Evolutionary conservation across 345 rosid genomes (phyloP).

Genomic region (Salix purpurea): DNA sequence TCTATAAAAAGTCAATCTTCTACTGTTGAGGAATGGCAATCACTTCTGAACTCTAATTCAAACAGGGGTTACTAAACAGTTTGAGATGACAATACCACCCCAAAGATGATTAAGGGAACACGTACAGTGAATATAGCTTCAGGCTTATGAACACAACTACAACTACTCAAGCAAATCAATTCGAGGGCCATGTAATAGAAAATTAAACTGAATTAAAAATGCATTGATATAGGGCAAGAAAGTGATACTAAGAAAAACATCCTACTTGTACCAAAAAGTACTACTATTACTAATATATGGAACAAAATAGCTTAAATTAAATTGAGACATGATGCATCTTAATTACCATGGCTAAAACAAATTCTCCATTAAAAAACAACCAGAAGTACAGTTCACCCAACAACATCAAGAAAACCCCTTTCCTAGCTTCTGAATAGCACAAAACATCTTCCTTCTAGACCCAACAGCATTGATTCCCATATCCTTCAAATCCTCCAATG

Average conservation of each 20-base stretch:
- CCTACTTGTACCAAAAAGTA: conserved; percentile 30
- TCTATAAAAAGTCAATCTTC: not conserved
- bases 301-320: conserved; percentile 23
- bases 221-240: conserved; percentile 19
- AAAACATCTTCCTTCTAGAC: conserved; percentile 75
- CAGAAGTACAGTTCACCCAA: conserved; percentile 14
- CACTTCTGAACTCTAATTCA: not conserved
- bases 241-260: conserved; percentile 10
- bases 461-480: conserved; percentile 91
- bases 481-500: conserved; percentile 84
- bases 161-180: not conserved
- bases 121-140: not conserved
- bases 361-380: conserved; percentile 14
- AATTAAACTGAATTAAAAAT: conserved; percentile 26
- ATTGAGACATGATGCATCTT: conserved; percentile 47
- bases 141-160: not conserved
- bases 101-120: not conserved
- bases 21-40: not conserved
- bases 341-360: conserved; percentile 42
- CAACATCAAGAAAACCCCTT: conserved; percentile 59
- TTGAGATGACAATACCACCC: not conserved
- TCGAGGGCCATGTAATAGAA: conserved; percentile 8
- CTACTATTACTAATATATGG: conserved; percentile 7
- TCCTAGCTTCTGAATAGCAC: conserved; percentile 70
- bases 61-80: not conserved